Percentiles rank a stretch among this genome's conserved stretches.
phyloP scores from a whole-genome alignment of 202 grass and related monocot species.

The Schoenoplectus tabernaemontani region DNA sequence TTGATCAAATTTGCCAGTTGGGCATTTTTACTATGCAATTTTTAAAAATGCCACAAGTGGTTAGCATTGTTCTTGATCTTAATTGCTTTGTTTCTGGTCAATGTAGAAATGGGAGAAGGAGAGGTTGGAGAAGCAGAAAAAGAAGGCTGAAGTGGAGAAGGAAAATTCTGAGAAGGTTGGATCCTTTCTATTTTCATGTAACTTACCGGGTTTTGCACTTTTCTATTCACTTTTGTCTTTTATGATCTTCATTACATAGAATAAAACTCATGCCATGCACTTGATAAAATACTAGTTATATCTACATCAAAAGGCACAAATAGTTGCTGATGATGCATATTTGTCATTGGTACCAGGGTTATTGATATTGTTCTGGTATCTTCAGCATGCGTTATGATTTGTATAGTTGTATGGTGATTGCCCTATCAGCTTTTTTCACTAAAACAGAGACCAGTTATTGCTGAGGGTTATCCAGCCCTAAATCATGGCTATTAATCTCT shows the following conservation, averaged over 20 bases:
- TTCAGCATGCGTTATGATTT: not conserved
- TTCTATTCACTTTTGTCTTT: not conserved
- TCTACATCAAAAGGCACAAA: not conserved
- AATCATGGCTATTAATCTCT: not conserved
- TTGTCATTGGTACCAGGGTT: not conserved
- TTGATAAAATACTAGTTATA: not conserved
- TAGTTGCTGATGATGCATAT: not conserved
- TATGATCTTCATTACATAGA: not conserved
- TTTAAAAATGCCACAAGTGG: not conserved
- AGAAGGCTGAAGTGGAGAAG: constrained; percentile 49
- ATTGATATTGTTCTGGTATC: not conserved
- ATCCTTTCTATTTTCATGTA: not conserved
- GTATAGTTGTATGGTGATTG: not conserved
- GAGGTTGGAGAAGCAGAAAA: constrained; percentile 64
- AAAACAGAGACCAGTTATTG: not conserved
- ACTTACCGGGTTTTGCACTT: not conserved
- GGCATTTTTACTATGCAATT: not conserved
- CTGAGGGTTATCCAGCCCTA: not conserved
- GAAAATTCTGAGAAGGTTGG: constrained; percentile 32
- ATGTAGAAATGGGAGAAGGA: constrained; percentile 91
- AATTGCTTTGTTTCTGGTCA: not conserved
- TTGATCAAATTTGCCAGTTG: not conserved
- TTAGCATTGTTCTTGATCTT: not conserved
- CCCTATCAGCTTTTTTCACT: not conserved
- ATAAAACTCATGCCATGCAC: not conserved